Base-by-base conservation (phyloP, 306 rosid species). In the Spatholobus suberectus region DNA sequence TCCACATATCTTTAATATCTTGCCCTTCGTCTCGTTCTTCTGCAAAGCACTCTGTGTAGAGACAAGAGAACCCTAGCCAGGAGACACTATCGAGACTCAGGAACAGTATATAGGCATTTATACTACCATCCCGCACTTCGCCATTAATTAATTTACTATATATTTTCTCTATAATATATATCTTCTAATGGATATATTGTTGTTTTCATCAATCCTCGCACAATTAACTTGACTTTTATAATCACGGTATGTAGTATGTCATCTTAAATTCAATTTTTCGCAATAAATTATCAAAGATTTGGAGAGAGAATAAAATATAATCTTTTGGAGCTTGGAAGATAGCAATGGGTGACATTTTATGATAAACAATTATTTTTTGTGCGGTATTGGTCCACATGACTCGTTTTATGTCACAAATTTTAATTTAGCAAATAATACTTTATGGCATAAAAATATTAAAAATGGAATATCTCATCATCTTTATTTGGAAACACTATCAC, bases 261-360 rank as follows among this genome's bases (percentile, higher is more conserved):
- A 32, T 27, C 46, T 26, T 69, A 6, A 32, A n/a, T 78, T 40
- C 70, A n/a, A 23, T 12, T 47, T 17, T 32, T 34, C 2, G 24
- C 75, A 65, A 66, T 79, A 79, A 38, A 65, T 65, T 79, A 79
- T 54, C 13, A 54, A n/a, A 35, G 78, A 79, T 79, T 57, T 79
- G 68, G 81, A 27, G 71, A 77, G 59, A 24, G 72, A 72, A 38
- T 51, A 52, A 13, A 13, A 27, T 38, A 72, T 40, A 27, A 29
- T 77, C 41, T 47, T 73, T 77, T 17, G 38, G 11, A 61, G 24
- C 58, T 14, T 26, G 8, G 21, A 32, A 18, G 7, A 43, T 49
- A 26, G n/a, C 52, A 52, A 54, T 67, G 43, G 15, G 49, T 5
- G 0, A 3, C 40, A 8, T 29, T n/a, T 18, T 18, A 29, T 77